Percentiles rank a stretch among this genome's conserved stretches.
These are phyloP conservation scores for Colletotrichum sp. DNA, from an alignment of 2,329 filamentous ascomycete genomes.

Conservation along the genomic window DNA sequence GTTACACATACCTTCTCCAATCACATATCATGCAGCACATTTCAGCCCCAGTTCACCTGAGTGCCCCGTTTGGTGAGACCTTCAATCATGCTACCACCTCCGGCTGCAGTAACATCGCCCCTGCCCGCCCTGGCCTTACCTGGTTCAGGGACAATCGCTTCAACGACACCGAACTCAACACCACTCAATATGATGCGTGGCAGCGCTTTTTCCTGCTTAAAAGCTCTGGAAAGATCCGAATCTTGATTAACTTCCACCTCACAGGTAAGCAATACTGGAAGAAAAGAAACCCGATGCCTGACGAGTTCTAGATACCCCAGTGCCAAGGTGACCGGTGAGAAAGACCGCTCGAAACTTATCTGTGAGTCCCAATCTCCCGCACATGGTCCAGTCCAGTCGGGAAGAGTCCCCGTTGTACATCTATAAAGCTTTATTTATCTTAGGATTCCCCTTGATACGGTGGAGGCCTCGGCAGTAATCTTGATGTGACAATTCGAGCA, in stretches of 20 bases:
- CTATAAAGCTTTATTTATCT: too few species aligned
- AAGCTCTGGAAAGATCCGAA: background rate
- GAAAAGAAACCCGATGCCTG: background rate
- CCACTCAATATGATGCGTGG: background rate
- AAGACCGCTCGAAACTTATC: background rate
- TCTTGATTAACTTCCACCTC: too few species aligned
- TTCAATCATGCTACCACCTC: background rate
- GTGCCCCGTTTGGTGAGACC: background rate
- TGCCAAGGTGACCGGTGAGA: background rate
- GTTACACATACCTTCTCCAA: background rate
- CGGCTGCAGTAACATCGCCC: background rate
- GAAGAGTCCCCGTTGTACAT: too few species aligned
- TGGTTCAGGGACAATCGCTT: background rate
- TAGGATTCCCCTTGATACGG: too few species aligned
- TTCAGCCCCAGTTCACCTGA: background rate
- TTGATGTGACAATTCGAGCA: too few species aligned
- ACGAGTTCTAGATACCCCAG: background rate
- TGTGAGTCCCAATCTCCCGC: background rate
- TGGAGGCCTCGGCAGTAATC: too few species aligned
- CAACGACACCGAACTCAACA: background rate
- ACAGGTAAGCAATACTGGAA: background rate
- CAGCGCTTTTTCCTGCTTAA: background rate
- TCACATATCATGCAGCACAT: background rate
- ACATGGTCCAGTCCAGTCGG: background rate
- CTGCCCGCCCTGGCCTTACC: background rate